Conservation (phyloP, 495 filamentous ascomycete genomes). For the Cenococcum geophilum region DNA sequence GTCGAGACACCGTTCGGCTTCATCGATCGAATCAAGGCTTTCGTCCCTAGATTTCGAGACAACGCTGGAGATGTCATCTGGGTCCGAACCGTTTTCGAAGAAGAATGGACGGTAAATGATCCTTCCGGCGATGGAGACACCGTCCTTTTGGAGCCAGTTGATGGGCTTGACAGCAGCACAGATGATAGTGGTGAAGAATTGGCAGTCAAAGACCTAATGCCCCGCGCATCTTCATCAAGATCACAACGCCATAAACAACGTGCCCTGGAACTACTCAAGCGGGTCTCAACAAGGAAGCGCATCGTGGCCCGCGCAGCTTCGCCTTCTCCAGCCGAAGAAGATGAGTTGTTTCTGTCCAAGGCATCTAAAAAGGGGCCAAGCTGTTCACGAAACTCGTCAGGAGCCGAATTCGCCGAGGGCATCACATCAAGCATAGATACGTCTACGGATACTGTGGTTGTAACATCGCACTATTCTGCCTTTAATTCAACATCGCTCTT, state of each 20-base stretch:
- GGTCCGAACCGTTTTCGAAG: conserved; percentile 72
- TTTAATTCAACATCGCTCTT: conserved; percentile 69
- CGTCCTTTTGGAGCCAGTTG: conserved; percentile 39
- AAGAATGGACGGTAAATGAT: conserved; percentile 49
- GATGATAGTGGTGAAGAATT: conserved; percentile 23
- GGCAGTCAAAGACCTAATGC: conserved; percentile 21
- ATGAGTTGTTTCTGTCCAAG: conserved; percentile 53
- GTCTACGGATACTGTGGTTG: conserved; percentile 56
- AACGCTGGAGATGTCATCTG: conserved; percentile 73
- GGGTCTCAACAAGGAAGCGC: conserved; percentile 20
- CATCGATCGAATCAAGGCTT: conserved; percentile 55
- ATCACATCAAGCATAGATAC: conserved; percentile 45
- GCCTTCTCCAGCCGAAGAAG: conserved; percentile 36
- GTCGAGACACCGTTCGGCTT: conserved; percentile 60
- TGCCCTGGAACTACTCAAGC: conserved; percentile 33
- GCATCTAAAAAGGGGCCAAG: conserved; percentile 41
- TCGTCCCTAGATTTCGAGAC: conserved; percentile 69
- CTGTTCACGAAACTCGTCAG: conserved; percentile 57
- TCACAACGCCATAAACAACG: conserved; percentile 24
- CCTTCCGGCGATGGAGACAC: conserved; percentile 41
- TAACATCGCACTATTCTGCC: conserved; percentile 84
- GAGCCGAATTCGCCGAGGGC: conserved; percentile 60
- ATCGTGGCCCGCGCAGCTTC: conserved; percentile 12
- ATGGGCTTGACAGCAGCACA: conserved; percentile 22
- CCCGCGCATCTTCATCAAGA: conserved; percentile 17